phyloP scores from a whole-genome alignment of 148 eudicot genomes.

The Cornus controversa region DNA sequence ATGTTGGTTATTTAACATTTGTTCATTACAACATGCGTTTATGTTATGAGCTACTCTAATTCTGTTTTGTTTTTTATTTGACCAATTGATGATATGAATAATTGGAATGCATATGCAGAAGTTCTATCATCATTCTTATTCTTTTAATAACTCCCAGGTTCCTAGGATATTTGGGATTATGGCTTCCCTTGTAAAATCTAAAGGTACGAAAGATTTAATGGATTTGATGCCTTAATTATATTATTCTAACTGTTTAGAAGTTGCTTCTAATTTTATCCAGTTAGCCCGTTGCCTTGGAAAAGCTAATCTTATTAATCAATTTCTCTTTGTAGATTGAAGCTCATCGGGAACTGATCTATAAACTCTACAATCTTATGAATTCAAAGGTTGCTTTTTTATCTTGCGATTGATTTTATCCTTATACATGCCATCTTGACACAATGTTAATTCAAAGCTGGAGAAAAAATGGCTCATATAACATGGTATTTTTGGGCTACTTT shows the following conservation, averaged over 20 bases:
- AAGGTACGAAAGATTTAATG: slow-evolving; percentile 50
- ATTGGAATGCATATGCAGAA: too few relatives aligned
- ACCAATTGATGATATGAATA: too few relatives aligned
- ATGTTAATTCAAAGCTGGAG: background rate
- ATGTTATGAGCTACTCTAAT: background rate
- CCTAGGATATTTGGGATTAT: slow-evolving; percentile 97
- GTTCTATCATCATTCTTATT: slow-evolving; percentile 69
- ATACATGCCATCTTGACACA: background rate
- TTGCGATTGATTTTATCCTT: slow-evolving; percentile 1
- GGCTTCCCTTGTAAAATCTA: slow-evolving; percentile 81
- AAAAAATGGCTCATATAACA: background rate
- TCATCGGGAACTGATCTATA: slow-evolving; percentile 59
- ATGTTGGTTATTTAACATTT: background rate
- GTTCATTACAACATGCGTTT: too few relatives aligned
- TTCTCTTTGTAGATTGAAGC: slow-evolving; percentile 46
- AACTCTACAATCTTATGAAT: slow-evolving; percentile 73
- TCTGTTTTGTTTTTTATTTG: too few relatives aligned
- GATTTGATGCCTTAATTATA: background rate
- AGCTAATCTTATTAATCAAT: background rate
- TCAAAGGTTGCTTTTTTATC: slow-evolving; percentile 52
- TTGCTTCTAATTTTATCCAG: background rate
- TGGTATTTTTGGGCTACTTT: background rate
- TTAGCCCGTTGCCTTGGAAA: background rate
- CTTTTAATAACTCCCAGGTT: slow-evolving; percentile 33
- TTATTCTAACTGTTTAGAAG: background rate